Base-by-base conservation (phyloP, 106 monocot genomes). In the Dioscorea alata region DNA sequence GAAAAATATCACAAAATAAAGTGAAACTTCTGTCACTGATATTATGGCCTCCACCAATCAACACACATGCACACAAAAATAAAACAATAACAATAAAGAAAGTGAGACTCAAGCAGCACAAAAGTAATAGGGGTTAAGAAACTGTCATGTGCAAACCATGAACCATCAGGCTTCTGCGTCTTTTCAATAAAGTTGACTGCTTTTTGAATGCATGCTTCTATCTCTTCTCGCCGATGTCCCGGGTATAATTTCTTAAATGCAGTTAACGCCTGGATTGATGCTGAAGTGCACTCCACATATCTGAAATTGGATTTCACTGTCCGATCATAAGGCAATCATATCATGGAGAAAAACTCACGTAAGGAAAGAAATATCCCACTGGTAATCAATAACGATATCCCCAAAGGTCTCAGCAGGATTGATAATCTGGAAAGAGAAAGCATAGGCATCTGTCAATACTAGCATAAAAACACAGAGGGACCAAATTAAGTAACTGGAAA, bases 371-470 rank as follows among this genome's bases (percentile, higher is more conserved):
- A 60, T 48, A 17, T 51, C 96, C 89, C 79, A 97, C 93, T 82
- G 75, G 62, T 93, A 90, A 69, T 99, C 97, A 57, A 93, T 93
- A 49, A 99, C 77, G 64, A 93, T 85, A 77, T 93, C 93, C 35
- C 93, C 93, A 88, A 99, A 93, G 51, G 90, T 85, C 75, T 93
- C 97, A 52, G 97, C 81, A 75, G 97, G 90, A 73, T 99, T 93
- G 72, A 99, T 77, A 51, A 90, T 31, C 97, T 97, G 83, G 68
- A 84, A 63, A 57, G 14, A 65, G 54, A 28, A 28, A 28, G 28
- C 28, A 28, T 28, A 28, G 28, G 3, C 28, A 28, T 28, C 28
- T 28, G 28, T 28, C 28, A 28, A 28, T 28, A 28, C 28, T 28
- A 28, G 28, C 3, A 3, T 28, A 28, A 28, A 28, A 1, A 28